These are phyloP conservation scores for Pichia membranifaciens DNA, from an alignment of 805 yeast genomes.

Conservation along the genomic window DNA sequence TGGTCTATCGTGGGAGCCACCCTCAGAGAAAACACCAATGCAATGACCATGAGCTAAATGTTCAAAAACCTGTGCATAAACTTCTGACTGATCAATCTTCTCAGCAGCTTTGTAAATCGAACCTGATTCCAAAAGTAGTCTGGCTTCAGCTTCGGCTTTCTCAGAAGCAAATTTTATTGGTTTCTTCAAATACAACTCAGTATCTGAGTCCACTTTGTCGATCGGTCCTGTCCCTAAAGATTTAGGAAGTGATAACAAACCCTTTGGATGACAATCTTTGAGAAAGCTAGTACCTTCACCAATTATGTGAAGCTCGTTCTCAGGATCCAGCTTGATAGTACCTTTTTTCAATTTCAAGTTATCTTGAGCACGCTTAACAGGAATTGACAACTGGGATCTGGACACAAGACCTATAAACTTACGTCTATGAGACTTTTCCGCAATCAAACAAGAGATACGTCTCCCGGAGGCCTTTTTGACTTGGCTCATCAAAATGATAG, in stretches of 20 bases:
- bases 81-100: conserved; percentile 79
- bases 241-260: conserved; percentile 71
- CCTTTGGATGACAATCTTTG: conserved; percentile 53
- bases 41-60: conserved; percentile 78
- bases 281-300: conserved; percentile 64
- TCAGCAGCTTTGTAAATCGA: conserved; percentile 66
- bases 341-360: conserved; percentile 66
- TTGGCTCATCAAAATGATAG: conserved; percentile 73
- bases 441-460: conserved; percentile 48
- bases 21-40: conserved; percentile 94
- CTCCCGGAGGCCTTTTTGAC: conserved; percentile 48
- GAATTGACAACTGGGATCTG: conserved; percentile 72
- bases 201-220: conserved; percentile 61
- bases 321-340: conserved; percentile 47
- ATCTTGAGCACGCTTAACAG: conserved; percentile 92
- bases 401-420: conserved; percentile 70
- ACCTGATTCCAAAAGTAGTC: conserved; percentile 42
- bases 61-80: conserved; percentile 77
- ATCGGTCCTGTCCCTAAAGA: conserved; percentile 74
- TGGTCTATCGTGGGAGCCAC: conserved; percentile 95
- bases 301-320: conserved; percentile 37
- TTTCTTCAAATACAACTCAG: conserved; percentile 59
- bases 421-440: conserved; percentile 44
- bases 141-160: conserved; percentile 34
- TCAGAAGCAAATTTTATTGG: conserved; percentile 49